phyloP scores from a whole-genome alignment of 1,139 yeast species.

The Pichia terricola region DNA sequence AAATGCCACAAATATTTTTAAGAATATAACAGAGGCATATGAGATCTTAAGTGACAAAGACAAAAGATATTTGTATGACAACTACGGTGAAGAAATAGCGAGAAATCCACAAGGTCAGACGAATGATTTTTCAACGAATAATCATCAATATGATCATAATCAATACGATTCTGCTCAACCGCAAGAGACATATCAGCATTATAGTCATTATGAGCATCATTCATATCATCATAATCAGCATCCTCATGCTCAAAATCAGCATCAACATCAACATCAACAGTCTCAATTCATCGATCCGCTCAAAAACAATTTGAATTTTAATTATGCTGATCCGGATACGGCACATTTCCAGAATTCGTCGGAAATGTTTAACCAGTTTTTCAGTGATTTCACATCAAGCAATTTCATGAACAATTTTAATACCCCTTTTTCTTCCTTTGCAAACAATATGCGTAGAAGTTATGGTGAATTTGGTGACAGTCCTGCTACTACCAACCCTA shows the following conservation, averaged over 20 bases:
- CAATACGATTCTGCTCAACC: neutral
- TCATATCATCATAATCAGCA: neutral
- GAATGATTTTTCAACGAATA: constrained; percentile 6
- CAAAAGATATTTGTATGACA: constrained; percentile 40
- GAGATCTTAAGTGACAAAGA: constrained; percentile 40
- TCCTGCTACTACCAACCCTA: neutral
- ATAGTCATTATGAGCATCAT: neutral
- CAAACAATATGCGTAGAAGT: neutral
- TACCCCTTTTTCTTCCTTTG: neutral
- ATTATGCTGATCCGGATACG: neutral
- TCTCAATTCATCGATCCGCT: neutral
- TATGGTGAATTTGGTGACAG: neutral
- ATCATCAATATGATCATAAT: constrained; percentile 5
- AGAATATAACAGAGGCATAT: constrained; percentile 44
- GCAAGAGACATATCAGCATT: neutral
- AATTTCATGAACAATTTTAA: constrained; percentile 2
- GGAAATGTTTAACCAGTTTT: constrained; percentile 6
- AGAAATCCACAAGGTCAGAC: constrained; percentile 12
- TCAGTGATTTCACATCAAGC: constrained; percentile 1
- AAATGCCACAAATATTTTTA: constrained; percentile 30
- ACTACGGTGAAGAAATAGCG: constrained; percentile 48
- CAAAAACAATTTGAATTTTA: neutral
- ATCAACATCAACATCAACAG: neutral
- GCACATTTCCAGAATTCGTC: constrained; percentile 1
- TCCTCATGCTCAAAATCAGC: neutral